Evolutionary conservation across 1,284 basidiomycete species (phyloP), one percentile per base, ranked within the genome.

Genomic region (Ceratobasidium sp.): DNA sequence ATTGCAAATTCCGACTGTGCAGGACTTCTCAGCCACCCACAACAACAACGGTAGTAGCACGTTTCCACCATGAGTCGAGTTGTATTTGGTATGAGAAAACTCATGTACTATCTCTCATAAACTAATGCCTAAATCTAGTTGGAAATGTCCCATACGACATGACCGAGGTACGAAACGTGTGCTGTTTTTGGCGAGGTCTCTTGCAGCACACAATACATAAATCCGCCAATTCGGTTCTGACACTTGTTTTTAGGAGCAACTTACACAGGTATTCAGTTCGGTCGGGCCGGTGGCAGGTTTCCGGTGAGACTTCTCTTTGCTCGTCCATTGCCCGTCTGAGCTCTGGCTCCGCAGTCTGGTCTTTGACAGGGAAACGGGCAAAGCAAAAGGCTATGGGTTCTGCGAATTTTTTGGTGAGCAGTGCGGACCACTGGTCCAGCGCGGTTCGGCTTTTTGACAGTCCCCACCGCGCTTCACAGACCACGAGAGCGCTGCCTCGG

Each of bases 361-460:
- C 68, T 98, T 96, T 83, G 97, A 99, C 84, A 87, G 94, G 78
- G 93, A 95, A 75, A 98, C 96, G 22, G 96, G 96, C 74, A 95
- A 97, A 82, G 94, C 96, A 63, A 95, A 94, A 83, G 97, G 98
- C 16, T 99, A 98, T 81, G 97, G 96, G 14, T 98, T 98, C 81
- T 96, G 96, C 84, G 95, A 98, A 87, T 98, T 95, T 81, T 91
- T 93, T 79, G 95, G 95, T 96, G 86, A 82, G 88, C 76, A 31
- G 16, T 29, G 22, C 51, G 78, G 54, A 79, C 76, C 69, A 59
- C 62, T 19, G 29, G 13, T 22, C 62, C 16, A 39, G 49, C 7
- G 16, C 49, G 37, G 22, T 19, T 41, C 24, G 16, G 6, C 22
- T 29, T 56, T 31, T 62, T 19, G 24, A 72, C 31, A 59, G 7